Percentiles rank a stretch among this genome's conserved stretches.
Conservation (phyloP, 176 grass and related monocot species). For the Ensete glaucum region DNA sequence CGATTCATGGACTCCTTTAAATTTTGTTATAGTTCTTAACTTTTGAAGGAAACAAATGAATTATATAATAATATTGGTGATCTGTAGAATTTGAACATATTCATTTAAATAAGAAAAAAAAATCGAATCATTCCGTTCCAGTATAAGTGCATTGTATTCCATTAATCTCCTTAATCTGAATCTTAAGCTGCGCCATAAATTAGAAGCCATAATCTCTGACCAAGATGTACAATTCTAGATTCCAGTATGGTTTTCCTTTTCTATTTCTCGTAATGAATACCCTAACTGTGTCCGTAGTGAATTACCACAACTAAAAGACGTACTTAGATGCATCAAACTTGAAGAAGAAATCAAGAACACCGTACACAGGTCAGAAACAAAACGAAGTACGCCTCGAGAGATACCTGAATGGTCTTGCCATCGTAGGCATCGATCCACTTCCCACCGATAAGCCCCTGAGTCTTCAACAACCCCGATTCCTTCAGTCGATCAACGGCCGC, state of each 20-base stretch:
- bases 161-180: neutral
- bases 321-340: neutral
- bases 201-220: too few relatives aligned
- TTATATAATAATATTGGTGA: neutral
- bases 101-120: neutral
- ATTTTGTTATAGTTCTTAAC: neutral
- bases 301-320: neutral
- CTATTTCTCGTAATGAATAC: too few relatives aligned
- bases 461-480: constrained; percentile 64
- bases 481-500: constrained; percentile 49
- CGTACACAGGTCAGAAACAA: neutral
- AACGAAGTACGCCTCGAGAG: neutral
- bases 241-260: too few relatives aligned
- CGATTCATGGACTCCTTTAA: neutral
- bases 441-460: constrained; percentile 64
- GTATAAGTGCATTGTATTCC: neutral
- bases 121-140: neutral
- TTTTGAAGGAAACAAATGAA: neutral
- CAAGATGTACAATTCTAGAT: too few relatives aligned
- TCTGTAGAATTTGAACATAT: neutral
- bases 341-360: neutral
- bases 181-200: too few relatives aligned
- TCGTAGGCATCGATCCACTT: constrained; percentile 80
- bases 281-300: too few relatives aligned
- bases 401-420: constrained; percentile 76